Evolutionary conservation across 495 filamentous ascomycete species (phyloP).

Genomic region (Lineolata rhizophorae): DNA sequence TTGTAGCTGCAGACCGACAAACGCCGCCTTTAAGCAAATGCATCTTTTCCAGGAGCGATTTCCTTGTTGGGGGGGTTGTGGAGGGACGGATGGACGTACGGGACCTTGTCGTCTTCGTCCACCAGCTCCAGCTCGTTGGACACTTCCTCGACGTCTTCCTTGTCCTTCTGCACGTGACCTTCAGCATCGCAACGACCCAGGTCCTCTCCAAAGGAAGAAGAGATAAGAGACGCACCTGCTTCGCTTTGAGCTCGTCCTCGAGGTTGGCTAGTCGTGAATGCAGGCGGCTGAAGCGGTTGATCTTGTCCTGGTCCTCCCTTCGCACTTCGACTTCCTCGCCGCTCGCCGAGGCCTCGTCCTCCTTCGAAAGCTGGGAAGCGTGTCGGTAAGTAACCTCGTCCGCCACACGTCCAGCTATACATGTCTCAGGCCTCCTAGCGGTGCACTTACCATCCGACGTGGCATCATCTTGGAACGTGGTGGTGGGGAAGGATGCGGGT

Average conservation of each 20-base stretch:
- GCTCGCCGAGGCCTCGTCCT: constrained; percentile 56
- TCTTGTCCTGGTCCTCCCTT: constrained; percentile 92
- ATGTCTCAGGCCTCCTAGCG: no score
- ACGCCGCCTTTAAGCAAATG: no score
- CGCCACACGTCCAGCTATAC: no score
- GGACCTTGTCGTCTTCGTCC: constrained; percentile 83
- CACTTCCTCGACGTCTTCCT: constrained; percentile 89
- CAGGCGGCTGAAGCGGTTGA: constrained; percentile 89
- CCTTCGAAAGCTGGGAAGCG: constrained; percentile 84
- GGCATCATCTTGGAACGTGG: no score
- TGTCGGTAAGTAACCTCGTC: no score
- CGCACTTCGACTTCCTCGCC: constrained; percentile 75
- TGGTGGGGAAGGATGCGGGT: no score
- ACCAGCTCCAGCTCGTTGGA: constrained; percentile 79
- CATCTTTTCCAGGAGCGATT: no score
- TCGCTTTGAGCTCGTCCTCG: constrained; percentile 61
- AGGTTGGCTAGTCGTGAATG: constrained; percentile 64
- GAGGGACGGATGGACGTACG: constrained; percentile 29
- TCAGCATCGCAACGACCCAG: no score
- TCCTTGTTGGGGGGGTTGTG: not conserved
- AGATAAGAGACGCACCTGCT: constrained; percentile 37
- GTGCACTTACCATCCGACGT: no score
- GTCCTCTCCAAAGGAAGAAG: no score
- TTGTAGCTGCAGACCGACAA: constrained; percentile 44
- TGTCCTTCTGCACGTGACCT: constrained; percentile 64